A percentile compares a stretch with the other conserved stretches of the same genome.
phyloP scores from a whole-genome alignment of 2,329 filamentous ascomycete species.

The Colletotrichum trifolii region DNA sequence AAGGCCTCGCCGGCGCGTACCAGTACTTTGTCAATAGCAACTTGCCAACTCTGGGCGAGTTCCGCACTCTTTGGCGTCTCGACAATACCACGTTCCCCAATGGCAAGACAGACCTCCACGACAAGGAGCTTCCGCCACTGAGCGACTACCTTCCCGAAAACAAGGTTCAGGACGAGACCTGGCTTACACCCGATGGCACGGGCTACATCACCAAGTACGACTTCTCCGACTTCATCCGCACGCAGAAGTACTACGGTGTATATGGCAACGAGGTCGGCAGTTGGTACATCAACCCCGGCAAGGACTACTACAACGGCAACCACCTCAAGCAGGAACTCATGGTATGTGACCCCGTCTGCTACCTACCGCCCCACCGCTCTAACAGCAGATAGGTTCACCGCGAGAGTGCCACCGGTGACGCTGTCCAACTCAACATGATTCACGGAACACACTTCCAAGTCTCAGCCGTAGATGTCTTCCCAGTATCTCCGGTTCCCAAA shows the following conservation, averaged over 20 bases:
- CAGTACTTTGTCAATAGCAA: constrained; percentile 65
- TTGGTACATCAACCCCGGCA: constrained; percentile 62
- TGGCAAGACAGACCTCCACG: constrained; percentile 57
- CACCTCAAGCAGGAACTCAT: constrained; percentile 64
- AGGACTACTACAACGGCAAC: constrained; percentile 64
- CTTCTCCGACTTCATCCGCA: constrained; percentile 46
- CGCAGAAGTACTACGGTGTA: constrained; percentile 59
- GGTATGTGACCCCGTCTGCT: constrained; percentile 35
- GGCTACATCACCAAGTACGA: constrained; percentile 64
- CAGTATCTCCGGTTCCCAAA: constrained; percentile 46
- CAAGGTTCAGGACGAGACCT: constrained; percentile 66
- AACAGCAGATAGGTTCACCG: constrained; percentile 51
- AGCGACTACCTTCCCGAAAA: constrained; percentile 54
- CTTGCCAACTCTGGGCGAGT: constrained; percentile 59
- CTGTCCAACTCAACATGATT: constrained; percentile 65
- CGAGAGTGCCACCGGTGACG: constrained; percentile 60
- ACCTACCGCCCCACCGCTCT: background rate
- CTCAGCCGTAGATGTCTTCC: constrained; percentile 47
- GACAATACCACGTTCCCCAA: constrained; percentile 60
- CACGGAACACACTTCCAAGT: constrained; percentile 61
- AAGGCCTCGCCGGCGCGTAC: constrained; percentile 62
- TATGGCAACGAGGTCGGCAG: constrained; percentile 61
- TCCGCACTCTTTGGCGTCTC: constrained; percentile 61
- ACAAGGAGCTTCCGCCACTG: constrained; percentile 56
- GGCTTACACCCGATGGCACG: constrained; percentile 48